These are phyloP conservation scores for Lyophyllum atratum DNA, from an alignment of 768 basidiomycete species.

Conservation along the genomic window DNA sequence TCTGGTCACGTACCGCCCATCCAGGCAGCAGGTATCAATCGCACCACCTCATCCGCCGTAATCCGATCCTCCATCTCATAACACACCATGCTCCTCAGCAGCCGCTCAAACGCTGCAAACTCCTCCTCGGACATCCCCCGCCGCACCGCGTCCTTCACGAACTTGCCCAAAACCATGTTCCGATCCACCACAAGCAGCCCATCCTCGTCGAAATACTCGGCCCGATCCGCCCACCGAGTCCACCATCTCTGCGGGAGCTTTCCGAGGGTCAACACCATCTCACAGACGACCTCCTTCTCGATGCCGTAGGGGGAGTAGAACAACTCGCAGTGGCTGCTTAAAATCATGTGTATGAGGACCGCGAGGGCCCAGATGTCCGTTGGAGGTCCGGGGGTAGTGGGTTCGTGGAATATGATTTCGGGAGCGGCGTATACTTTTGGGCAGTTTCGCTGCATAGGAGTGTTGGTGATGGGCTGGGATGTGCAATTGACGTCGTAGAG, in stretches of 20 bases:
- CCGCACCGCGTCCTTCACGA: background rate
- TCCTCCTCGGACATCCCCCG: background rate
- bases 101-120: background rate
- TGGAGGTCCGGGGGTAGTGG: background rate
- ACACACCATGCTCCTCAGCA: slow-evolving; percentile 12
- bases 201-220: slow-evolving; percentile 14
- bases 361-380: slow-evolving; percentile 15
- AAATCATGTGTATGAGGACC: slow-evolving; percentile 4
- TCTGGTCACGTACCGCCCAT: background rate
- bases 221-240: slow-evolving; percentile 5
- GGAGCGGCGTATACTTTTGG: background rate
- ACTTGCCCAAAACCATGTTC: background rate
- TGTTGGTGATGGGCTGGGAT: background rate
- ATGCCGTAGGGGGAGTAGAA: background rate
- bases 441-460: background rate
- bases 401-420: slow-evolving; percentile 3
- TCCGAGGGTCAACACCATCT: slow-evolving; percentile 13
- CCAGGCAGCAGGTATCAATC: slow-evolving; percentile 11
- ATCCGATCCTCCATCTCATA: slow-evolving; percentile 14
- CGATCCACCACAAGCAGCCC: slow-evolving; percentile 5
- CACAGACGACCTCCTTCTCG: slow-evolving; percentile 7
- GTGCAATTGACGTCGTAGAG: background rate
- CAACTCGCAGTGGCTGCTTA: background rate
- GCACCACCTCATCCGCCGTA: slow-evolving; percentile 11
- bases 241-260: slow-evolving; percentile 13